Percentiles rank a stretch among this genome's conserved stretches.
Evolutionary conservation across 208 protist genomes (phyloP).

Genomic region (Crithidia thermophila): DNA sequence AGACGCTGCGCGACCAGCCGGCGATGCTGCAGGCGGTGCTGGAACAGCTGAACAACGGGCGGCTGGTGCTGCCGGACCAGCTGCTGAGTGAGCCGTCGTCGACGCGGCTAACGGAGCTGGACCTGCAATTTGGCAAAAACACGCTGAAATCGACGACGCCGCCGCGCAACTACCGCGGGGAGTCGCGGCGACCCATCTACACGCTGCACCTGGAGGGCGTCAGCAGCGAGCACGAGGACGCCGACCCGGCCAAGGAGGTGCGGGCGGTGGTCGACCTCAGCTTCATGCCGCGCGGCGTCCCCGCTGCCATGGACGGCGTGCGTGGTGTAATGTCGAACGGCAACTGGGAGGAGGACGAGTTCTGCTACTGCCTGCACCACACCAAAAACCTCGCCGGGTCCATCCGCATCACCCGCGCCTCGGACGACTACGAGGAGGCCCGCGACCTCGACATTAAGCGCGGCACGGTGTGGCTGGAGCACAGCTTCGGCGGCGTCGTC

Average conservation of each 20-base stretch:
- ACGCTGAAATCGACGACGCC: constrained; percentile 17
- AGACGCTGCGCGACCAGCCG: constrained; percentile 25
- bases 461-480: constrained; percentile 56
- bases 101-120: constrained; percentile 31
- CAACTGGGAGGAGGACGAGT: constrained; percentile 57
- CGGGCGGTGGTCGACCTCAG: constrained; percentile 47
- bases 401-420: constrained; percentile 45
- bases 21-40: constrained; percentile 59
- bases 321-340: constrained; percentile 48
- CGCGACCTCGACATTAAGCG: constrained; percentile 35
- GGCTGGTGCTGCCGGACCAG: constrained; percentile 48
- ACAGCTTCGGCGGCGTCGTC: constrained; percentile 57
- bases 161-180: constrained; percentile 1
- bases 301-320: constrained; percentile 48
- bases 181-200: constrained; percentile 32
- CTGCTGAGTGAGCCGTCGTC: constrained; percentile 29
- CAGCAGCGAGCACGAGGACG: constrained; percentile 49
- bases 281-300: constrained; percentile 39
- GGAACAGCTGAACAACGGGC: constrained; percentile 52
- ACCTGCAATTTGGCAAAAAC: constrained; percentile 46
- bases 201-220: constrained; percentile 51
- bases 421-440: constrained; percentile 46
- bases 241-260: constrained; percentile 40
- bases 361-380: constrained; percentile 52
- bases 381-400: constrained; percentile 34